Base-by-base conservation (phyloP, 352 stramenopile species). In the Albugo candida region DNA sequence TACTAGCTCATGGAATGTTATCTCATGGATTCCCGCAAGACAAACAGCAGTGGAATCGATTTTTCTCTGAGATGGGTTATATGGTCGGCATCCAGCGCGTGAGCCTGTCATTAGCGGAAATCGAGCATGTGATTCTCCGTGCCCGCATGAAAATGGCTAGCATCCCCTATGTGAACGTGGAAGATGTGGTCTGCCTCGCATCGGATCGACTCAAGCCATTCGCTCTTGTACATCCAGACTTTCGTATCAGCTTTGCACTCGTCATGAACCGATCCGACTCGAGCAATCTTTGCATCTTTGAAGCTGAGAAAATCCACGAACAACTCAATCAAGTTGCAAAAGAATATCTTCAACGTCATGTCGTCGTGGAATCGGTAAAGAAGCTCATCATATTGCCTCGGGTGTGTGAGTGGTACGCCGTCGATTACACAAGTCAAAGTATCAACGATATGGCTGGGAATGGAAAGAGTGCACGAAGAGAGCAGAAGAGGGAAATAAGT, bases 1-100 rank as follows among this genome's bases (percentile, higher is more conserved):
- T 91, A n/a, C 51, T 84, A 2, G 70, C 72, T 5, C 77, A 91
- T 46, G 74, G 72, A 11, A 81, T 83, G 65, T 78, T 84, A 41
- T 58, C 67, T 2, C 61, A 80, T 48, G 71, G 71, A 1, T 81
- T 74, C 40, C 68, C 70, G 3, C 64, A 70, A 6, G 56, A 59
- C 38, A 73, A 74, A 51, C 53, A 58, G 11, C 64, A 83, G 13
- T 88, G 70, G 70, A 57, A 51, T 19, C 47, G 53, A 13, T 86
- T 88, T 46, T 48, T 76, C 13, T 66, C 55, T 5, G 66, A 58
- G 19, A 75, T 80, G 52, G 72, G 65, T 51, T 91, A 91, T 48
- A 60, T 53, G 2, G 49, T 91, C 38, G 62, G 67, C 37, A 52
- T 55, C 36, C 39, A 24, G 17, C 45, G 21, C 13, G 42, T 46